Evolutionary conservation across 2,329 filamentous ascomycete species (phyloP).

Genomic region (Exophiala alcalophila): DNA sequence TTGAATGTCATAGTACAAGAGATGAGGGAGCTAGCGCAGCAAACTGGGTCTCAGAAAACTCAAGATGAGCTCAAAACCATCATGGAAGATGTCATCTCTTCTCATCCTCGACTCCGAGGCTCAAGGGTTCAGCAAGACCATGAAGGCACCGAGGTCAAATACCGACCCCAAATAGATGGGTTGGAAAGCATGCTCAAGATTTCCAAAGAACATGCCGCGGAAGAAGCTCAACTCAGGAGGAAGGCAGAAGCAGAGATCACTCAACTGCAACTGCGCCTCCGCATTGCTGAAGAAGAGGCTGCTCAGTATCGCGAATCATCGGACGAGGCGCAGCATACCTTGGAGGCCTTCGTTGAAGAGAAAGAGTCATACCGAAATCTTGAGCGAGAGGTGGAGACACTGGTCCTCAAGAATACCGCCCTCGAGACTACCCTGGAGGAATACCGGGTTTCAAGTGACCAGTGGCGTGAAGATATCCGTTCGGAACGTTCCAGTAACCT

Average conservation of each 20-base stretch:
- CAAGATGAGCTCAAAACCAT: constrained; percentile 58
- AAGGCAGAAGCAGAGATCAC: constrained; percentile 69
- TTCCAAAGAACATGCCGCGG: constrained; percentile 62
- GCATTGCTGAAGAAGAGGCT: constrained; percentile 60
- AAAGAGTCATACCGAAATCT: constrained; percentile 62
- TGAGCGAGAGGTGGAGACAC: constrained; percentile 51
- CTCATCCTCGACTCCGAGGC: constrained; percentile 53
- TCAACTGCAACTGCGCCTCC: constrained; percentile 68
- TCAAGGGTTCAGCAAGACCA: constrained; percentile 50
- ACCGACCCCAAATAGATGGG: constrained; percentile 60
- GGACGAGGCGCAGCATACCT: constrained; percentile 63
- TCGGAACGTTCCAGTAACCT: constrained; percentile 62
- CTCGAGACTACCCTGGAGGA: constrained; percentile 62
- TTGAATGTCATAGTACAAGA: constrained; percentile 41
- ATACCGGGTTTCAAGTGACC: constrained; percentile 47
- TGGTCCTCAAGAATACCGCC: constrained; percentile 59
- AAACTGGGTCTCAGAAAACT: constrained; percentile 21
- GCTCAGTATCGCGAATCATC: constrained; percentile 47
- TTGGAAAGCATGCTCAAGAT: constrained; percentile 66
- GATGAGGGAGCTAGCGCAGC: constrained; percentile 31
- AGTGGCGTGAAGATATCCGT: constrained; percentile 26
- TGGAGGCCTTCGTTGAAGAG: constrained; percentile 66
- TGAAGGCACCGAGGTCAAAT: constrained; percentile 49
- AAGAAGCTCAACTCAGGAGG: constrained; percentile 62
- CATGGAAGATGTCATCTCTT: constrained; percentile 62